Percentiles rank a stretch among this genome's conserved stretches.
These are phyloP conservation scores for Scleromitrula shiraiana DNA, from an alignment of 2,329 filamentous ascomycete genomes.

Conservation along the genomic window DNA sequence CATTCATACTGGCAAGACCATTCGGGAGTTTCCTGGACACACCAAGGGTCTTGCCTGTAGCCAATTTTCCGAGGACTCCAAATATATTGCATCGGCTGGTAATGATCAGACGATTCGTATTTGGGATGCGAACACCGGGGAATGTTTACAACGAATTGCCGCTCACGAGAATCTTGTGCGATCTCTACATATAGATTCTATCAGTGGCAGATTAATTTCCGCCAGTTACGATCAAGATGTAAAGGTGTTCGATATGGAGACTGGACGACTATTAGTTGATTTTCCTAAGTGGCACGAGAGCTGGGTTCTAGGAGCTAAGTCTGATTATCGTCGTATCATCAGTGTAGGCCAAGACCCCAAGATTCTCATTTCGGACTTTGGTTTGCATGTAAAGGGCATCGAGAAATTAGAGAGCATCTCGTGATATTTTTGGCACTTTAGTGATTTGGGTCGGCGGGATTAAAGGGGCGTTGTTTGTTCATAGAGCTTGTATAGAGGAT, in stretches of 20 bases:
- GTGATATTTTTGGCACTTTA: not conserved
- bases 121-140: constrained; percentile 87
- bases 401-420: constrained; percentile 27
- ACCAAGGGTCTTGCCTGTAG: constrained; percentile 92
- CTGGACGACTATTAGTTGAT: constrained; percentile 68
- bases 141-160: constrained; percentile 69
- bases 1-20: constrained; percentile 75
- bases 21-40: constrained; percentile 84
- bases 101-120: constrained; percentile 95
- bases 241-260: constrained; percentile 84
- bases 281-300: constrained; percentile 94
- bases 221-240: constrained; percentile 94
- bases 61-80: constrained; percentile 93
- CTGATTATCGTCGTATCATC: constrained; percentile 88
- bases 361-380: constrained; percentile 92
- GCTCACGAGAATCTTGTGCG: constrained; percentile 84
- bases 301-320: constrained; percentile 95
- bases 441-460: not conserved
- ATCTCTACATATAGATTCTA: constrained; percentile 81
- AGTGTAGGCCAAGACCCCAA: constrained; percentile 92
- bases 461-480: not conserved
- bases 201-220: constrained; percentile 78
- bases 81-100: constrained; percentile 84
- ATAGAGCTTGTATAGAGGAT: constrained; percentile 1
- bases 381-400: constrained; percentile 49